A percentile compares a stretch with the other conserved stretches of the same genome.
Evolutionary conservation across 495 filamentous ascomycete species (phyloP).

Genomic region (Lasiosphaeria miniovina): DNA sequence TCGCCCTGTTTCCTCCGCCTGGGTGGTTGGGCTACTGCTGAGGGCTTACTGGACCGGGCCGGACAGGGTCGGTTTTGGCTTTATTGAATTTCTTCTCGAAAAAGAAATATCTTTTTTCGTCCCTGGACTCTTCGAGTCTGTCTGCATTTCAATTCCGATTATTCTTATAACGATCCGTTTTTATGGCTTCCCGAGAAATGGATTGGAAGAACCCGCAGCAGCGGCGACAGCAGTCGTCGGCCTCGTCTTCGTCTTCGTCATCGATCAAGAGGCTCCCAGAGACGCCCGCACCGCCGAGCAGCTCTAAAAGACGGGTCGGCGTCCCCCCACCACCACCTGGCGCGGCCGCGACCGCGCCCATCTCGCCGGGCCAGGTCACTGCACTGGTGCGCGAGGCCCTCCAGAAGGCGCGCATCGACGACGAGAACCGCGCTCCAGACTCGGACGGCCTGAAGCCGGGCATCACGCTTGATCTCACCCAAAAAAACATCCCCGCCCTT

Average conservation of each 20-base stretch:
- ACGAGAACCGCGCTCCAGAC: slow-evolving; percentile 54
- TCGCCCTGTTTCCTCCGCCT: not conserved
- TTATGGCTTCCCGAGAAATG: not conserved
- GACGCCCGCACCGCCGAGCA: not conserved
- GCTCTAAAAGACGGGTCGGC: not conserved
- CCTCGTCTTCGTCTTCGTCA: not conserved
- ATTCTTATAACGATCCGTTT: not conserved
- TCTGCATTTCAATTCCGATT: not conserved
- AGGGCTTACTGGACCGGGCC: too few relatives aligned
- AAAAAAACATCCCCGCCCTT: slow-evolving; percentile 65
- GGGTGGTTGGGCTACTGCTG: too few relatives aligned
- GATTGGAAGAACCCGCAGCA: not conserved
- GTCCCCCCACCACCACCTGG: not conserved
- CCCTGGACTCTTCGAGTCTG: not conserved
- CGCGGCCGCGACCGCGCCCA: slow-evolving; percentile 13
- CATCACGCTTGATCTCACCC: slow-evolving; percentile 73
- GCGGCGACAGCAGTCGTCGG: not conserved
- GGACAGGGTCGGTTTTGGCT: too few relatives aligned
- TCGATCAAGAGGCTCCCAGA: not conserved
- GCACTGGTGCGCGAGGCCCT: slow-evolving; percentile 53
- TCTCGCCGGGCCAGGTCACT: slow-evolving; percentile 34
- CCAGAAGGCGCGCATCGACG: slow-evolving; percentile 48
- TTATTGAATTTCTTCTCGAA: too few relatives aligned
- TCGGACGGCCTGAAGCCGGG: slow-evolving; percentile 58
- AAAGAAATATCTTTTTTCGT: not conserved